Percentiles rank a stretch among this genome's conserved stretches.
Evolutionary conservation across 2,329 filamentous ascomycete genomes (phyloP).

Genomic region (Cercospora sojina): DNA sequence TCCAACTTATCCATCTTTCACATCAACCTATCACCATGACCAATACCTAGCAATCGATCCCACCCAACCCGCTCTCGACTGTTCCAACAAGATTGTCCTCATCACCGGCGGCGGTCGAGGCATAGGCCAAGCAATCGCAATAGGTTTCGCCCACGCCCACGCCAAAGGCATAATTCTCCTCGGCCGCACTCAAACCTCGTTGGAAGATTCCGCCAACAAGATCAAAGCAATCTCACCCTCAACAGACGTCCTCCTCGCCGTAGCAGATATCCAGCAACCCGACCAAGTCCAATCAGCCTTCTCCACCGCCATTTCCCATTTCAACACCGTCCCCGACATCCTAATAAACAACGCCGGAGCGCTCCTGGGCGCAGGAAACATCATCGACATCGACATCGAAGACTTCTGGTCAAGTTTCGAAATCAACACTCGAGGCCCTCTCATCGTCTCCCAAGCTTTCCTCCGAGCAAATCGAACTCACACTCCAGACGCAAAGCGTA

Average conservation of each 20-base stretch:
- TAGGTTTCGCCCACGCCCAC: slow-evolving; percentile 23
- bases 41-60: slow-evolving; percentile 43
- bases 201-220: slow-evolving; percentile 15
- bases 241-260: slow-evolving; percentile 18
- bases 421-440: slow-evolving; percentile 4
- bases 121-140: slow-evolving; percentile 24
- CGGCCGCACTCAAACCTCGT: slow-evolving; percentile 21
- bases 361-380: background rate
- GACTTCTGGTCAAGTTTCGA: background rate
- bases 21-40: slow-evolving; percentile 40
- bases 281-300: background rate
- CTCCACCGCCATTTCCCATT: background rate
- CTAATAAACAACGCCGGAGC: slow-evolving; percentile 15
- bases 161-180: slow-evolving; percentile 24
- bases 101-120: slow-evolving; percentile 26
- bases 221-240: slow-evolving; percentile 5
- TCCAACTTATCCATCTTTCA: slow-evolving; percentile 36
- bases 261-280: slow-evolving; percentile 20
- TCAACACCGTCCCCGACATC: slow-evolving; percentile 3
- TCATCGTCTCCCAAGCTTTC: slow-evolving; percentile 14
- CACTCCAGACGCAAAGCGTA: background rate
- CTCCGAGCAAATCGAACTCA: background rate
- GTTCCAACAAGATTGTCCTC: slow-evolving; percentile 43
- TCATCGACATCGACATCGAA: background rate
- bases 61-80: slow-evolving; percentile 43